Percentiles rank a stretch among this genome's conserved stretches.
phyloP scores from a whole-genome alignment of 2,329 filamentous ascomycete species.

The Fusarium sororula region DNA sequence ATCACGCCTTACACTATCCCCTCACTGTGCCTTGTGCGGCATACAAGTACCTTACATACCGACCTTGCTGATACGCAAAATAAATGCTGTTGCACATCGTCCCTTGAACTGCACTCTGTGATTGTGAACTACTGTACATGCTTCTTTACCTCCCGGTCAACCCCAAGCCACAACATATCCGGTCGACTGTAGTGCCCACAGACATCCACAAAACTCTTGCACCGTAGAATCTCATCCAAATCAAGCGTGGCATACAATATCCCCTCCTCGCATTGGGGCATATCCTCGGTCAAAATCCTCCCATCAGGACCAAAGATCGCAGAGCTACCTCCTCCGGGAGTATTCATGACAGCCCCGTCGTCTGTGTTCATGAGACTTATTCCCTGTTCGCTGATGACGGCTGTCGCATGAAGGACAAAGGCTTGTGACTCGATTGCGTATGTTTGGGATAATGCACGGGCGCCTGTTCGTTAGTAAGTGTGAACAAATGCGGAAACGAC shows the following conservation, averaged over 20 bases:
- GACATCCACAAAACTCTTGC: conserved; percentile 51
- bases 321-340: neutral
- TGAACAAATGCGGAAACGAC: too few relatives aligned
- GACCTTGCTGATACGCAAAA: too few relatives aligned
- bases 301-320: neutral
- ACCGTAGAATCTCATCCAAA: conserved; percentile 50
- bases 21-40: too few relatives aligned
- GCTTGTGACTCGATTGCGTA: neutral
- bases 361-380: neutral
- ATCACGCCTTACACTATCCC: too few relatives aligned
- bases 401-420: neutral
- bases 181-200: conserved; percentile 45
- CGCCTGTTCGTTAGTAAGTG: neutral
- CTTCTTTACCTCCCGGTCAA: neutral
- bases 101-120: too few relatives aligned
- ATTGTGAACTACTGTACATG: neutral
- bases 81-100: too few relatives aligned
- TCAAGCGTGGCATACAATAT: conserved; percentile 61
- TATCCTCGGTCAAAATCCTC: neutral
- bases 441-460: neutral
- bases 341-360: neutral
- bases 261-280: conserved; percentile 47
- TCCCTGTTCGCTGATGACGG: neutral
- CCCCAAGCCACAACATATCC: conserved; percentile 50
- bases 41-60: too few relatives aligned